Conservation (phyloP, 2,329 filamentous ascomycete species). For the Kalaharituber pfeilii region DNA sequence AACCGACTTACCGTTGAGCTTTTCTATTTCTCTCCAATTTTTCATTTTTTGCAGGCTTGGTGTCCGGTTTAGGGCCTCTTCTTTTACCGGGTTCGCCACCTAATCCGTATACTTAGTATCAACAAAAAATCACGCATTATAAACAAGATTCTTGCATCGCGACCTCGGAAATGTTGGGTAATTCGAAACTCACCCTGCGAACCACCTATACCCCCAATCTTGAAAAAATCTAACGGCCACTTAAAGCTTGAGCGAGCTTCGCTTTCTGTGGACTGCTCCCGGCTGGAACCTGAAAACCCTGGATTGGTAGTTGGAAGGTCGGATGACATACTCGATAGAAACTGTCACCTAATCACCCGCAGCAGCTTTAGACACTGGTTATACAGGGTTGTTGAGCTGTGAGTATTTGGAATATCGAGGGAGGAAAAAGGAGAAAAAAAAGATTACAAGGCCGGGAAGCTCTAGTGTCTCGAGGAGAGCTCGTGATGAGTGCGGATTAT, state of each 20-base stretch:
- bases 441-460: no score
- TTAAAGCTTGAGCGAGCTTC: no score
- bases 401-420: background rate
- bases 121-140: background rate
- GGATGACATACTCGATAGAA: no score
- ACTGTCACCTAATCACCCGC: background rate
- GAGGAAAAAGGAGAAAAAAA: no score
- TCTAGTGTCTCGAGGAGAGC: no score
- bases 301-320: no score
- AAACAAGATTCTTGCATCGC: background rate
- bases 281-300: no score
- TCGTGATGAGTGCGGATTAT: background rate
- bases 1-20: constrained; percentile 60
- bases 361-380: background rate
- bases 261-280: no score
- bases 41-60: constrained; percentile 79
- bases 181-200: background rate
- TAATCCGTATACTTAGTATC: constrained; percentile 24
- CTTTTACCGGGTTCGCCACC: constrained; percentile 78
- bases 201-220: background rate
- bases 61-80: constrained; percentile 88
- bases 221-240: background rate
- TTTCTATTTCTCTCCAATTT: constrained; percentile 89
- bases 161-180: background rate
- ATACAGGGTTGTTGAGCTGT: background rate